phyloP scores from a whole-genome alignment of 2,329 filamentous ascomycete species.

The Trichoderma sp. region DNA sequence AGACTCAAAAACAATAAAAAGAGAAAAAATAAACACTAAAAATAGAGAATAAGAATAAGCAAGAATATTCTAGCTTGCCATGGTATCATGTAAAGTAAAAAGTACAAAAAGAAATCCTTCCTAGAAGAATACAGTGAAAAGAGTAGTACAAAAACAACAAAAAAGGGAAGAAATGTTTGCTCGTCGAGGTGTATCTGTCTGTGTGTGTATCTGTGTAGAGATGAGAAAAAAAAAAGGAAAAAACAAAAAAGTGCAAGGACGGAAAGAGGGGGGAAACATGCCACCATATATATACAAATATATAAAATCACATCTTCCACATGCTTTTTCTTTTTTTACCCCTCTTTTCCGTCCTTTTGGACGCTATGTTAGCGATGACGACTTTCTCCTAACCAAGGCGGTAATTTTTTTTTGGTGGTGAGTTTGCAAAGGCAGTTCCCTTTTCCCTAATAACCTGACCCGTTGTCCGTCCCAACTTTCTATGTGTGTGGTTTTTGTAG shows the following conservation, averaged over 20 bases:
- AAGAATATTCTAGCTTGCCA: not conserved
- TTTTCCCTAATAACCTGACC: too few species aligned
- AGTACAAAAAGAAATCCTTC: not conserved
- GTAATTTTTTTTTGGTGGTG: not conserved
- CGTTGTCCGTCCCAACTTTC: not conserved
- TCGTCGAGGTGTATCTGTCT: not conserved
- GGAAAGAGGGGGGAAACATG: not conserved
- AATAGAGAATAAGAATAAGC: not conserved
- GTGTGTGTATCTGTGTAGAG: not conserved
- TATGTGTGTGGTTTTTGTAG: not conserved
- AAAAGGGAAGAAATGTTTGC: not conserved
- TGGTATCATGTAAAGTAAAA: constrained; percentile 5
- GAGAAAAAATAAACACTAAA: not conserved
- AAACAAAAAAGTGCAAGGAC: not conserved
- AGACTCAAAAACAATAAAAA: too few species aligned
- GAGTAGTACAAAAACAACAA: not conserved
- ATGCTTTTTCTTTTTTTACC: not conserved
- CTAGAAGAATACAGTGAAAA: not conserved
- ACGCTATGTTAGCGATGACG: not conserved
- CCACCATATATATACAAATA: not conserved
- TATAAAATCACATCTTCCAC: not conserved
- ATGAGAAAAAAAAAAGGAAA: not conserved
- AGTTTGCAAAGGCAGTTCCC: not conserved
- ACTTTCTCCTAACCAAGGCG: not conserved
- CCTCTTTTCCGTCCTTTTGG: not conserved